These are phyloP conservation scores for Sugiyamaella xylanicola DNA, from an alignment of 1,139 yeast species.

Conservation along the genomic window DNA sequence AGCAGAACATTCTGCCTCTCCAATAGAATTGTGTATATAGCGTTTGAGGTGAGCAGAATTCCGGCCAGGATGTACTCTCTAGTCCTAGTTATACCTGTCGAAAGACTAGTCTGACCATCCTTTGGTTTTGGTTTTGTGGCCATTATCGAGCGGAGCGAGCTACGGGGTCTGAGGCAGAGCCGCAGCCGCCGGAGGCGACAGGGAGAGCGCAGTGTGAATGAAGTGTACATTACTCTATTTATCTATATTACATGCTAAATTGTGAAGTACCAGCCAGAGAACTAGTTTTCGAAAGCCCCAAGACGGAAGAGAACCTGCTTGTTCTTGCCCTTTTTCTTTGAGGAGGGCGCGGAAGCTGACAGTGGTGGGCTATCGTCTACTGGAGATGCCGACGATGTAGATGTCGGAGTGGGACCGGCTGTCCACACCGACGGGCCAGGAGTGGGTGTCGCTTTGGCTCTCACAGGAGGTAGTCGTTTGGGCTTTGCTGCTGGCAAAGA, in stretches of 20 bases:
- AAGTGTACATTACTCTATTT: conserved; percentile 6
- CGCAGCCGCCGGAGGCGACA: conserved; percentile 10
- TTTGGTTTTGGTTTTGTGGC: background rate
- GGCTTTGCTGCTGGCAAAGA: conserved; percentile 29
- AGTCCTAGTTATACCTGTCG: too few species aligned
- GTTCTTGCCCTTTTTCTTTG: conserved; percentile 31
- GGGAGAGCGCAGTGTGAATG: background rate
- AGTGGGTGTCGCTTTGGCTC: conserved; percentile 15
- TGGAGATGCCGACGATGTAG: conserved; percentile 15
- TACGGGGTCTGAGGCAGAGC: conserved; percentile 5
- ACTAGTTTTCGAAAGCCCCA: conserved; percentile 24
- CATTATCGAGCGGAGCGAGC: background rate
- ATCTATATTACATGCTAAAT: conserved; percentile 11
- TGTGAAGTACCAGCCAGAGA: background rate
- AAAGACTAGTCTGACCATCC: too few species aligned
- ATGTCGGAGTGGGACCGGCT: conserved; percentile 15
- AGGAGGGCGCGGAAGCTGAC: conserved; percentile 5
- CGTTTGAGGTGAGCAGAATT: too few species aligned
- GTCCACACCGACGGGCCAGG: conserved; percentile 23
- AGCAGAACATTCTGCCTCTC: conserved; percentile 73
- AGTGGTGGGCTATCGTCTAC: conserved; percentile 18
- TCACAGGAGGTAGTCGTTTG: conserved; percentile 20
- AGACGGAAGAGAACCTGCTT: conserved; percentile 32
- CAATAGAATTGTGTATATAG: conserved; percentile 40
- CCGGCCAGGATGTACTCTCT: too few species aligned